Percentiles rank a stretch among this genome's conserved stretches.
These are phyloP conservation scores for Ganoderma leucocontextum DNA, from an alignment of 1,284 basidiomycete species.

Conservation along the genomic window DNA sequence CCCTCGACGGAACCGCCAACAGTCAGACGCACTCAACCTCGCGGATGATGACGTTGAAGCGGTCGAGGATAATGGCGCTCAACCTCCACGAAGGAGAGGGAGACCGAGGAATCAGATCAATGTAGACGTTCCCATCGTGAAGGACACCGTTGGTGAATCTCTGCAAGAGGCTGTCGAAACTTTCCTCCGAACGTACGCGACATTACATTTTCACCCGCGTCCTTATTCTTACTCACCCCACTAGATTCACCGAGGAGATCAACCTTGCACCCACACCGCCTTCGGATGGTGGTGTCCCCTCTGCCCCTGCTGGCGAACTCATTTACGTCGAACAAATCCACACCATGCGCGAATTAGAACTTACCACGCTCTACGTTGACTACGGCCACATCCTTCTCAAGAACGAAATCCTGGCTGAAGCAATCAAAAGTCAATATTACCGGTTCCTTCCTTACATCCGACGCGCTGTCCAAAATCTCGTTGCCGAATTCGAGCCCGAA, in stretches of 20 bases:
- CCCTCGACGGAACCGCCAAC: constrained; percentile 54
- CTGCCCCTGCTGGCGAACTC: constrained; percentile 67
- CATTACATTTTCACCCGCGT: neutral
- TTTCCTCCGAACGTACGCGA: constrained; percentile 87
- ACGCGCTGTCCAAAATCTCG: constrained; percentile 89
- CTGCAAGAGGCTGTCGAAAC: constrained; percentile 90
- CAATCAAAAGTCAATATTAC: constrained; percentile 95
- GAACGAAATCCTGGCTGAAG: constrained; percentile 86
- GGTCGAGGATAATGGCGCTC: constrained; percentile 48
- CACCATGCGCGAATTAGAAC: constrained; percentile 91
- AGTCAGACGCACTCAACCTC: constrained; percentile 68
- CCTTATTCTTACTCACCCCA: neutral
- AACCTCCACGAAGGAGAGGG: constrained; percentile 22
- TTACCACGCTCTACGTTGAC: constrained; percentile 97
- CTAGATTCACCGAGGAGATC: constrained; percentile 85
- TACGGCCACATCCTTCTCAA: constrained; percentile 90
- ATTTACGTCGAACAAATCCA: constrained; percentile 93
- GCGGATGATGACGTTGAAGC: constrained; percentile 64
- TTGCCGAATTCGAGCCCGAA: constrained; percentile 88
- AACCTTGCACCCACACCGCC: constrained; percentile 78
- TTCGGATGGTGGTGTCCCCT: constrained; percentile 67
- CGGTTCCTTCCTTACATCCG: constrained; percentile 95
- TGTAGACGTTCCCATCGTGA: constrained; percentile 83
- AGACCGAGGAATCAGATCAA: constrained; percentile 56
- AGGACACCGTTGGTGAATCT: constrained; percentile 92